Conservation (phyloP, 345 rosid species). For the Noccaea bulbosa region DNA sequence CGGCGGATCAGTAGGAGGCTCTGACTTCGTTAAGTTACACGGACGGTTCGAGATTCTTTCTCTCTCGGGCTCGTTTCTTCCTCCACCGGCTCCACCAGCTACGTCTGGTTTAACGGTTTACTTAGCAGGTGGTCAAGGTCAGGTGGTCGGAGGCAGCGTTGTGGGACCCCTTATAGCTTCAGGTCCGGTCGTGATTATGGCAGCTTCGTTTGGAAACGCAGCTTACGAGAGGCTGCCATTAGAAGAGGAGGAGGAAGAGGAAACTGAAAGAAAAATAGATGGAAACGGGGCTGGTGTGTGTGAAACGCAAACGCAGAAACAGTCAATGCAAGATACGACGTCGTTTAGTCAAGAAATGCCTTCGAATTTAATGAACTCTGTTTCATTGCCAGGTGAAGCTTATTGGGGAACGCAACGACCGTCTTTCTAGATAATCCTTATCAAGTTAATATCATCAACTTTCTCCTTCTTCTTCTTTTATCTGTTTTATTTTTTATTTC, state of each 20-base stretch:
- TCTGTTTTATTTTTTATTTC: not conserved
- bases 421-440: conserved; percentile 43
- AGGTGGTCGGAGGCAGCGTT: conserved; percentile 79
- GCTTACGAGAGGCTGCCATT: conserved; percentile 80
- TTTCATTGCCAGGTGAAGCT: conserved; percentile 57
- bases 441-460: not conserved
- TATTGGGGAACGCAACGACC: conserved; percentile 72
- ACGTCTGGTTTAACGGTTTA: conserved; percentile 77
- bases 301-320: conserved; percentile 56
- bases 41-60: conserved; percentile 87
- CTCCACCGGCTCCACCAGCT: conserved; percentile 87
- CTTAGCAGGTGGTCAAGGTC: conserved; percentile 88
- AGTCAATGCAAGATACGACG: conserved; percentile 60
- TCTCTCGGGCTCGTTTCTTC: conserved; percentile 79
- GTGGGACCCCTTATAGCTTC: conserved; percentile 77
- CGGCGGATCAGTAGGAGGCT: not conserved
- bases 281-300: conserved; percentile 28
- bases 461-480: not conserved
- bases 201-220: conserved; percentile 95
- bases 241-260: conserved; percentile 68
- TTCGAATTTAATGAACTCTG: conserved; percentile 66
- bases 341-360: conserved; percentile 59
- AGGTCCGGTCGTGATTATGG: conserved; percentile 84
- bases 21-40: conserved; percentile 61
- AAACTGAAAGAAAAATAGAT: conserved; percentile 37